Base-by-base conservation (phyloP, 176 grass and related monocot species). In the Ensete ventricosum region DNA sequence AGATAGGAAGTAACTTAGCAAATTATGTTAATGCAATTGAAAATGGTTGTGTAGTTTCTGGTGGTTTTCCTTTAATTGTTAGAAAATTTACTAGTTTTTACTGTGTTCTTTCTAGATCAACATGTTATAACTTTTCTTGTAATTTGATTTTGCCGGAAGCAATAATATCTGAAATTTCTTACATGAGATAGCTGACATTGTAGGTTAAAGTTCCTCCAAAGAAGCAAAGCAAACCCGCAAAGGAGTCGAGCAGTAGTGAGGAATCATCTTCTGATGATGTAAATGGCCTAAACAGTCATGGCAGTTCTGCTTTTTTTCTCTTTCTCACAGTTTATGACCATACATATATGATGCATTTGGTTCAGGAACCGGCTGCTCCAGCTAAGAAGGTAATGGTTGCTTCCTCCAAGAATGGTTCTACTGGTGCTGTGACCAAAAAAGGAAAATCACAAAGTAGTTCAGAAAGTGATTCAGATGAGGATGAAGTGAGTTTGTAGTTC, bases 221-320 rank as follows among this genome's bases (percentile, higher is more conserved):
- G 79, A 93, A 98, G 84, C 54, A 54, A 62, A 49, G 64, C 10
- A 87, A 85, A 73, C 54, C 73, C 50, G 69, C 80, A 50, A 55
- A 98, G 29, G 80, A 89, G 52, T 79, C 95, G 74, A 87, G 80
- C 58, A 87, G 85, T 76, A 78, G 69, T 76, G 90, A 87, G 2
- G 82, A 76, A 50, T 84, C 82, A 63, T 91, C 92, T 49, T 88
- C 83, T 78, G 88, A 98, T 62, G 90, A 93, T 85, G 95, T 98
- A 91, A 70, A 20, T 19, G 12, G 34, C 34, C 34, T 43, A 43
- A 43, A 58, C 11, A n/a, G 4, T 50, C 49, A 19, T 52, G 4
- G 34, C 34, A 43, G 34, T 43, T 62, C 19, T 63, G 2, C 50
- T 76, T 14, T 43, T 11, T 62, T 3, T 12, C 3, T 13, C n/a